These are phyloP conservation scores for Tulasnella calospora DNA, from an alignment of 768 basidiomycete genomes.

Conservation along the genomic window DNA sequence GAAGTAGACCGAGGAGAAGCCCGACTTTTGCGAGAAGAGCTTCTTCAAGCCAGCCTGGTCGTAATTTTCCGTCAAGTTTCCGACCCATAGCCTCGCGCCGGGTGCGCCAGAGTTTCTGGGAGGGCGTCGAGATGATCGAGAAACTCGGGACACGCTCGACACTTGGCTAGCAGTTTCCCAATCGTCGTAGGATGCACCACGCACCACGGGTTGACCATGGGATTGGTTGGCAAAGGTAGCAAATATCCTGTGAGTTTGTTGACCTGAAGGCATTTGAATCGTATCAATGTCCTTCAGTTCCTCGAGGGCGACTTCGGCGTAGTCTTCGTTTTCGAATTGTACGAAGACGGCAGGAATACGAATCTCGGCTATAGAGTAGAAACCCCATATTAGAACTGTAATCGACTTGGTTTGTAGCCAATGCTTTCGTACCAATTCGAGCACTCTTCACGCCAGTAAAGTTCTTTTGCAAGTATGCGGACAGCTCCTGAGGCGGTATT, in stretches of 20 bases:
- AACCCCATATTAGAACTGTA: neutral
- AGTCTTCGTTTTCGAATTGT: conserved; percentile 1
- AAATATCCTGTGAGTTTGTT: neutral
- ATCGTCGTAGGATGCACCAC: neutral
- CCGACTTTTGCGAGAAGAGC: neutral
- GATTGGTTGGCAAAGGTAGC: neutral
- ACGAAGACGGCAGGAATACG: neutral
- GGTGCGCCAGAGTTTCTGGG: neutral
- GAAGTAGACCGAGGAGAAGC: neutral
- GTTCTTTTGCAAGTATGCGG: neutral
- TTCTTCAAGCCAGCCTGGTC: neutral
- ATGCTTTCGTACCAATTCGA: neutral
- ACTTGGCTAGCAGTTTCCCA: neutral
- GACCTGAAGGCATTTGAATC: neutral
- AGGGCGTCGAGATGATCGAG: neutral
- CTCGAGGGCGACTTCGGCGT: neutral
- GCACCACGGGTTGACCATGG: neutral
- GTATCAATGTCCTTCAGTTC: neutral
- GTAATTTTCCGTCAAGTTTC: neutral
- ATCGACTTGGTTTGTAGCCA: neutral
- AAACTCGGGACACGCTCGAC: neutral
- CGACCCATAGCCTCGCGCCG: neutral
- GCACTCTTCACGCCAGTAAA: neutral
- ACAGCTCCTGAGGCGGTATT: neutral
- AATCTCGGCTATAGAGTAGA: neutral